Conservation (phyloP, 192 early-diverging fungal species). For the Coemansia aciculifera region DNA sequence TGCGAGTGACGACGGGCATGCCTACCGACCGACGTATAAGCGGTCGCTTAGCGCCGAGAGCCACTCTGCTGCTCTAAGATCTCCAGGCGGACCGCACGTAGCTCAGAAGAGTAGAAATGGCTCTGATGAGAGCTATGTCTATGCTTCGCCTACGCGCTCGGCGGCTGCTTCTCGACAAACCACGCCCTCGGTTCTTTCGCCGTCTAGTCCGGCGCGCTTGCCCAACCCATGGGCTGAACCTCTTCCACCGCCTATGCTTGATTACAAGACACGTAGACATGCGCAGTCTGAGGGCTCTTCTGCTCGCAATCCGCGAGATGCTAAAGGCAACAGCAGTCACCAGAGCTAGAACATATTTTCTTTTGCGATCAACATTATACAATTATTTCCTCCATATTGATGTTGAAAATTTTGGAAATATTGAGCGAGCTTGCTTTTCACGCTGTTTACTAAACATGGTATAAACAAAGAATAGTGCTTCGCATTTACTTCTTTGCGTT, state of each 20-base stretch:
- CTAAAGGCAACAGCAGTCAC: neutral
- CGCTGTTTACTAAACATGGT: neutral
- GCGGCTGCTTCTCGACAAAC: neutral
- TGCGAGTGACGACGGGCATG: constrained; percentile 32
- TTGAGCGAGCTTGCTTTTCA: neutral
- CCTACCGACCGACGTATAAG: neutral
- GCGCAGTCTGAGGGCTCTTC: constrained; percentile 44
- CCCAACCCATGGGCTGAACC: constrained; percentile 45
- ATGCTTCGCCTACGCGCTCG: constrained; percentile 7
- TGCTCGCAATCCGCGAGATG: constrained; percentile 9
- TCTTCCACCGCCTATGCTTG: constrained; percentile 11
- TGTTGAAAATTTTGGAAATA: neutral
- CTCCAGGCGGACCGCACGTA: neutral
- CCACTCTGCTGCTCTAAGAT: neutral
- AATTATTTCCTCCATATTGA: neutral
- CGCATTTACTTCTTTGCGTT: constrained; percentile 55
- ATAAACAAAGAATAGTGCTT: neutral
- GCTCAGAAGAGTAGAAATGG: neutral
- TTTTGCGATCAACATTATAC: neutral
- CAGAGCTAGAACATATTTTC: neutral
- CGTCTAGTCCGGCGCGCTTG: constrained; percentile 41
- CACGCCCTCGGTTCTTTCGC: constrained; percentile 28
- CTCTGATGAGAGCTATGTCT: constrained; percentile 19
- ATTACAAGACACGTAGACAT: constrained; percentile 24
- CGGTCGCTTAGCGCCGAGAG: constrained; percentile 1